A percentile compares a stretch with the other conserved stretches of the same genome.
Conservation (phyloP, 2,329 filamentous ascomycete species). For the Purpureocillium takamizusanense region DNA sequence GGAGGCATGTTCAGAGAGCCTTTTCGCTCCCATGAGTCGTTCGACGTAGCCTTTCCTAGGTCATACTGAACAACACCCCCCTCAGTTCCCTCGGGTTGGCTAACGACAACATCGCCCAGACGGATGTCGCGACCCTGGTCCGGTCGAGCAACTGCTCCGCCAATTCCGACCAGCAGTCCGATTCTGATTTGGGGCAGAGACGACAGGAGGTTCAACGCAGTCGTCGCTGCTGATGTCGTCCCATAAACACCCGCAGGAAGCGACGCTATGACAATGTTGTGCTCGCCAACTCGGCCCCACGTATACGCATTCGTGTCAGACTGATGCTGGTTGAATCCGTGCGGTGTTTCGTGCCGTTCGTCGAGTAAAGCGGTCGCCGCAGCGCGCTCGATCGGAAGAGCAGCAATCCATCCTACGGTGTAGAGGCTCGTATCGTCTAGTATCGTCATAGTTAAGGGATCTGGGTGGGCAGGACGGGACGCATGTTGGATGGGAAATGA, state of each 20-base stretch:
- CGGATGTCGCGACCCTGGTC: constrained; percentile 21
- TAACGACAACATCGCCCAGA: constrained; percentile 14
- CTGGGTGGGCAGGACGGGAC: too few relatives aligned
- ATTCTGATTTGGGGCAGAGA: constrained; percentile 19
- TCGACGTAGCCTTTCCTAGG: constrained; percentile 10
- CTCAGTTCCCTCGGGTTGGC: not conserved
- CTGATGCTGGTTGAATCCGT: not conserved
- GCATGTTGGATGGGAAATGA: too few relatives aligned
- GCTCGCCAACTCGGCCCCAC: constrained; percentile 6
- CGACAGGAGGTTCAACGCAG: constrained; percentile 14
- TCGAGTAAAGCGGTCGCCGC: constrained; percentile 29
- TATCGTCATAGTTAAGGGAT: too few relatives aligned
- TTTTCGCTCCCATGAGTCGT: too few relatives aligned
- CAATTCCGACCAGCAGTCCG: constrained; percentile 5
- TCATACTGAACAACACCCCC: constrained; percentile 15
- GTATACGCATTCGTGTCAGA: constrained; percentile 8
- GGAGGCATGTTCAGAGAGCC: constrained; percentile 6
- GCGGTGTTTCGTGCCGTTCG: constrained; percentile 9
- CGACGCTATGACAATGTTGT: constrained; percentile 10
- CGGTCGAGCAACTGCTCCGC: constrained; percentile 24
- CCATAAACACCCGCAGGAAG: constrained; percentile 7
- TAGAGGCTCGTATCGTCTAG: too few relatives aligned
- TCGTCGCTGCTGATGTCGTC: constrained; percentile 7
- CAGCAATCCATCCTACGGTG: constrained; percentile 34
- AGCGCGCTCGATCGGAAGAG: constrained; percentile 22